Conservation (phyloP, 2,329 filamentous ascomycete species). For the Sclerotinia spermophila region DNA sequence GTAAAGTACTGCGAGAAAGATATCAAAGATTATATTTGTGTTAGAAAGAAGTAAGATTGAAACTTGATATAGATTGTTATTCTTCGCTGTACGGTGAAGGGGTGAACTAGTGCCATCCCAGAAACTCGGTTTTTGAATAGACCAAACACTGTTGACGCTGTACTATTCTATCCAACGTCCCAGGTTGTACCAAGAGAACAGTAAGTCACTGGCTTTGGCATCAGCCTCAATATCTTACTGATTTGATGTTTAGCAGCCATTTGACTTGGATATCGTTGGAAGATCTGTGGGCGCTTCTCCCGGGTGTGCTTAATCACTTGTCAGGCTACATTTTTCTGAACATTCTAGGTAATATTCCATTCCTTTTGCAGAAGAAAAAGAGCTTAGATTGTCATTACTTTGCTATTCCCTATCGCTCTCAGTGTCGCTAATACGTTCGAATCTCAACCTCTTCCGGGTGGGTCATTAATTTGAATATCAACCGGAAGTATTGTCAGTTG, state of each 20-base stretch:
- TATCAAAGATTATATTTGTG: background rate
- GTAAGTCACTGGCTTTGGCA: background rate
- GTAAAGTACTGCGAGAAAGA: background rate
- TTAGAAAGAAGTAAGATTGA: background rate
- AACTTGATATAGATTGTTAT: background rate
- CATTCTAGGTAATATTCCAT: too few species aligned
- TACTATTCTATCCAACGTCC: background rate
- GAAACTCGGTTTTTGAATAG: background rate
- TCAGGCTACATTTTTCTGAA: too few species aligned
- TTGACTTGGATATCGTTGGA: background rate
- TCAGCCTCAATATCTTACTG: background rate
- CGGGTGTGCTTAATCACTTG: background rate
- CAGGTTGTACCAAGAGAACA: background rate
- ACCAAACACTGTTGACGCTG: background rate
- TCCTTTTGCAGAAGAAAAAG: too few species aligned
- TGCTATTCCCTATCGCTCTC: too few species aligned
- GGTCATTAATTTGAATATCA: too few species aligned
- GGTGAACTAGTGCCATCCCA: background rate
- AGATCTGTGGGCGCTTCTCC: accelerated
- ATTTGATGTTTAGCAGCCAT: background rate
- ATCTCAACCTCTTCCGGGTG: too few species aligned
- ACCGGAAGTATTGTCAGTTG: too few species aligned
- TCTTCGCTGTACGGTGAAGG: background rate
- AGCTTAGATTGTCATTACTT: too few species aligned
- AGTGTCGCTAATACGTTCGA: too few species aligned